Percentiles rank a stretch among this genome's conserved stretches.
Conservation (phyloP, 2,329 filamentous ascomycete species). For the Claviceps sp. region DNA sequence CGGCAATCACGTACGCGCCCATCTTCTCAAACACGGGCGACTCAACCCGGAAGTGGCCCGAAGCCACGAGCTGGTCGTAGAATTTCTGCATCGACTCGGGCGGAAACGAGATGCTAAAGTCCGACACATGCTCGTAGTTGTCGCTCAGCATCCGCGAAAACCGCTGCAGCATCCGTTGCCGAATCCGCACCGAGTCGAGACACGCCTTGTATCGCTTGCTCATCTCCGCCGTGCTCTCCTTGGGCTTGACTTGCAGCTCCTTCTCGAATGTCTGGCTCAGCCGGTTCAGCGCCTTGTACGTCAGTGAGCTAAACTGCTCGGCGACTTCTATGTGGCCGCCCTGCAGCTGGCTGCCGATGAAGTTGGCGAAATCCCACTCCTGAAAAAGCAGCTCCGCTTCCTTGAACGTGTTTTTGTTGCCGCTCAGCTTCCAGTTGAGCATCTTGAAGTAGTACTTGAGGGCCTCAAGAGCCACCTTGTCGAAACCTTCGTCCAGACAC, state of each 20-base stretch:
- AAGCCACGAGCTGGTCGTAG: slow-evolving; percentile 65
- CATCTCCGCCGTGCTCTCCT: slow-evolving; percentile 77
- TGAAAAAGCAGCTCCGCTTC: slow-evolving; percentile 95
- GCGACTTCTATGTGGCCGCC: slow-evolving; percentile 93
- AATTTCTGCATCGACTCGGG: slow-evolving; percentile 60
- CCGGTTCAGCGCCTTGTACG: slow-evolving; percentile 80
- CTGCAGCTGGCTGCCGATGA: slow-evolving; percentile 81
- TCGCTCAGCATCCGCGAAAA: slow-evolving; percentile 86
- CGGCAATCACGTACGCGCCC: slow-evolving; percentile 73
- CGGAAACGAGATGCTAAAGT: slow-evolving; percentile 71
- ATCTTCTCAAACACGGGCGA: slow-evolving; percentile 57
- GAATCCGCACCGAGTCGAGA: slow-evolving; percentile 87
- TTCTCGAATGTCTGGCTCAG: slow-evolving; percentile 85
- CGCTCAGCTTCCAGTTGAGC: slow-evolving; percentile 92
- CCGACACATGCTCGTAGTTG: slow-evolving; percentile 90
- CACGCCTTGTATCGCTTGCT: slow-evolving; percentile 95
- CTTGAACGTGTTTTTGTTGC: slow-evolving; percentile 98
- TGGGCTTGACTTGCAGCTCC: slow-evolving; percentile 72
- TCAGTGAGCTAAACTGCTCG: slow-evolving; percentile 90
- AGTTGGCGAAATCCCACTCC: slow-evolving; percentile 95
- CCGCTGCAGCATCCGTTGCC: slow-evolving; percentile 90
- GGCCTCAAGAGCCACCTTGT: slow-evolving; percentile 79
- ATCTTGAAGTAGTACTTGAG: slow-evolving; percentile 98
- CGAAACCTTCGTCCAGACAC: slow-evolving; percentile 94
- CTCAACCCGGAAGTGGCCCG: slow-evolving; percentile 79